Evolutionary conservation across 2,329 filamentous ascomycete genomes (phyloP).

Genomic region (Penicillium sp.): DNA sequence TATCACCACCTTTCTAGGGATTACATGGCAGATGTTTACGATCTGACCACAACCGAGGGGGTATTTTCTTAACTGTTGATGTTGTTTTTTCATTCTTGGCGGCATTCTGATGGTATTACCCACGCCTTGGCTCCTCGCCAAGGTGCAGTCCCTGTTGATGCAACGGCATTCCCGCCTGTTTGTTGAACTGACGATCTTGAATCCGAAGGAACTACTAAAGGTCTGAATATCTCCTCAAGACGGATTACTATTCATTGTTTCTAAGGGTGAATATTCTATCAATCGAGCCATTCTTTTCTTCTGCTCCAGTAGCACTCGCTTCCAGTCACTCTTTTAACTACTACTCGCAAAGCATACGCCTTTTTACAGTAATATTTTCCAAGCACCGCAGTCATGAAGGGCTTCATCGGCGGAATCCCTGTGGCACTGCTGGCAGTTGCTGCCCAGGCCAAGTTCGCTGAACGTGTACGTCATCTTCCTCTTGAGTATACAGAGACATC

Average conservation of each 20-base stretch:
- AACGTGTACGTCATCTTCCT: constrained; percentile 8
- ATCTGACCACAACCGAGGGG: not conserved
- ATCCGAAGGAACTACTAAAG: constrained; percentile 21
- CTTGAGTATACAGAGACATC: not conserved
- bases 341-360: not conserved
- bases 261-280: constrained; percentile 7
- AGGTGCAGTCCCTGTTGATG: constrained; percentile 1
- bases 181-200: constrained; percentile 11
- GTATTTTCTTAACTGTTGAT: not conserved
- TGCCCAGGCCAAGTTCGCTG: constrained; percentile 25
- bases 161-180: constrained; percentile 15
- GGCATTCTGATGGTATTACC: constrained; percentile 17
- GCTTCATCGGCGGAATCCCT: constrained; percentile 33
- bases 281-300: constrained; percentile 20
- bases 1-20: constrained; percentile 7
- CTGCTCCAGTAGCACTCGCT: constrained; percentile 9
- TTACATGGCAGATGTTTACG: constrained; percentile 13
- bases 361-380: constrained; percentile 9
- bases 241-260: not conserved
- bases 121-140: not conserved
- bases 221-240: constrained; percentile 8
- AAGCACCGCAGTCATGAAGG: constrained; percentile 31
- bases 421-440: constrained; percentile 34
- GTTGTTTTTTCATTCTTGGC: constrained; percentile 16
- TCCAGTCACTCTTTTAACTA: constrained; percentile 19